A percentile compares a stretch with the other conserved stretches of the same genome.
phyloP scores from a whole-genome alignment of 768 basidiomycete species.

The Suillus luteus region DNA sequence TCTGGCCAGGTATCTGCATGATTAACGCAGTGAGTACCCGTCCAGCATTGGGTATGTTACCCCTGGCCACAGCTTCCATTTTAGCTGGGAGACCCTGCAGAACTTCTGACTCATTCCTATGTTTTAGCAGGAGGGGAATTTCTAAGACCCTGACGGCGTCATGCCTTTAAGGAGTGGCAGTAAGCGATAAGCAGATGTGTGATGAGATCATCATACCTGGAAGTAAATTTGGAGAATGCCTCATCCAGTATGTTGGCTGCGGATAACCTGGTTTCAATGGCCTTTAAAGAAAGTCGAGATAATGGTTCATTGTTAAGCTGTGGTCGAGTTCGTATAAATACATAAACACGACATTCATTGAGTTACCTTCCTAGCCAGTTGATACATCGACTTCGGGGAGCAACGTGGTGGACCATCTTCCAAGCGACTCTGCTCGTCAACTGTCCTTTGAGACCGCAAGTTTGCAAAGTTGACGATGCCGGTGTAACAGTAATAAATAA shows the following conservation, averaged over 20 bases:
- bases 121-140: slow-evolving; percentile 4
- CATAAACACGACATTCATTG: background rate
- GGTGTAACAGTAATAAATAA: slow-evolving; percentile 15
- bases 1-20: background rate
- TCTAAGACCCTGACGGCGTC: slow-evolving; percentile 12
- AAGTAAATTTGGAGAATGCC: slow-evolving; percentile 16
- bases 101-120: slow-evolving; percentile 7
- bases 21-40: slow-evolving; percentile 9
- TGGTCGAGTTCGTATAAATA: background rate
- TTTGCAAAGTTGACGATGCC: slow-evolving; percentile 11
- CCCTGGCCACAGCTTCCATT: slow-evolving; percentile 7
- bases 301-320: slow-evolving; percentile 9
- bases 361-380: slow-evolving; percentile 22
- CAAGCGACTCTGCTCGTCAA: slow-evolving; percentile 1
- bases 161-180: slow-evolving; percentile 6
- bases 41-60: slow-evolving; percentile 12
- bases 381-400: slow-evolving; percentile 31
- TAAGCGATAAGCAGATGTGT: background rate
- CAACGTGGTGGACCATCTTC: slow-evolving; percentile 14
- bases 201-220: slow-evolving; percentile 5
- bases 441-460: slow-evolving; percentile 6
- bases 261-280: slow-evolving; percentile 8
- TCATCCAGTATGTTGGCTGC: slow-evolving; percentile 15
- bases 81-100: slow-evolving; percentile 10
- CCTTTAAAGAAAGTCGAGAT: slow-evolving; percentile 9